phyloP scores from a whole-genome alignment of 345 rosid species.

The Mercurialis annua region DNA sequence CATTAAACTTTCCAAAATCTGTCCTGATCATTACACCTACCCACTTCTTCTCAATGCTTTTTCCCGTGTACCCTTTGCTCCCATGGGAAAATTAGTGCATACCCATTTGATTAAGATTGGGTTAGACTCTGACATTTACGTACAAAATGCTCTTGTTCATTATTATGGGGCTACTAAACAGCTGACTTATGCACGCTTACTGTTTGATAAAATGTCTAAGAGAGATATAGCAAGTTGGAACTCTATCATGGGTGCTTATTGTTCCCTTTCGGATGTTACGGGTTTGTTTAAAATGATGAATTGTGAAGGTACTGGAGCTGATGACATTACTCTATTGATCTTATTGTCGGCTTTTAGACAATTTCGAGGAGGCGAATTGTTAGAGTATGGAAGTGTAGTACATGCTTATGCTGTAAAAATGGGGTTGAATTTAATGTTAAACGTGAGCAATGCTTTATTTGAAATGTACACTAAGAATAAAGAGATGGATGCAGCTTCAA shows the following conservation, averaged over 20 bases:
- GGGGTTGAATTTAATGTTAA: conserved; percentile 16
- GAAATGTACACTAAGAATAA: conserved; percentile 21
- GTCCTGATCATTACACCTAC: conserved; percentile 24
- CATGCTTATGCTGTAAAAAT: conserved; percentile 24
- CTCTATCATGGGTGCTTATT: conserved; percentile 16
- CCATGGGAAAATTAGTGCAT: conserved; percentile 20
- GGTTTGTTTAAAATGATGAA: conserved; percentile 19
- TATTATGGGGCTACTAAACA: neutral
- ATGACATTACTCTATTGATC: conserved; percentile 21
- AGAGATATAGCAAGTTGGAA: conserved; percentile 30
- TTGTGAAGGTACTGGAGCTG: conserved; percentile 9
- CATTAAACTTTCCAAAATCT: neutral
- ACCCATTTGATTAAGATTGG: conserved; percentile 17
- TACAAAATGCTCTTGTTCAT: conserved; percentile 22
- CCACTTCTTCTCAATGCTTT: conserved; percentile 25
- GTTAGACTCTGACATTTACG: conserved; percentile 15
- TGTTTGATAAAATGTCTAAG: conserved; percentile 22
- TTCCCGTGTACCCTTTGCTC: conserved; percentile 4
- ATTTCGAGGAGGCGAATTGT: conserved; percentile 6
- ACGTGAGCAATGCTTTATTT: conserved; percentile 26
- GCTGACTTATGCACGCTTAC: neutral
- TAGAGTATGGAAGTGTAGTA: conserved; percentile 19
- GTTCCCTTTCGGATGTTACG: conserved; percentile 6
- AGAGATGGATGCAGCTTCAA: conserved; percentile 15
- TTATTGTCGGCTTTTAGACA: conserved; percentile 21